Evolutionary conservation across 768 basidiomycete species (phyloP).

Genomic region (Fistulinella prunicolor): DNA sequence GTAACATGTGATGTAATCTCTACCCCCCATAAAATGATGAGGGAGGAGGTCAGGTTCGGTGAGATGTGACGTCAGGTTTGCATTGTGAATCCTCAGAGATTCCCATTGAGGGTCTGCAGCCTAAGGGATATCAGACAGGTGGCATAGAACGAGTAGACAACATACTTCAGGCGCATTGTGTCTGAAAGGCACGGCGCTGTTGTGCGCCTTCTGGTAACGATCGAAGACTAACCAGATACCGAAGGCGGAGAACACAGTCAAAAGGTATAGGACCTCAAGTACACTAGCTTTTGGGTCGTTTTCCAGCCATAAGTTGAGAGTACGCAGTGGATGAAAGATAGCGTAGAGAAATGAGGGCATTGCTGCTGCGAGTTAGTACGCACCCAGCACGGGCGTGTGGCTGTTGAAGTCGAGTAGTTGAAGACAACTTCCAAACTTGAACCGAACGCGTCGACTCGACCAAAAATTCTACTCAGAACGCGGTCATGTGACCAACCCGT

Average conservation of each 20-base stretch:
- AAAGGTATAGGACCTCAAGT: constrained; percentile 62
- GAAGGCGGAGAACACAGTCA: constrained; percentile 67
- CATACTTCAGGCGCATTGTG: constrained; percentile 57
- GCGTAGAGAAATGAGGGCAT: constrained; percentile 36
- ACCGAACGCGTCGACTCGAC: constrained; percentile 4
- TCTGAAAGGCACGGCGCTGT: constrained; percentile 68
- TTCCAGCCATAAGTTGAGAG: constrained; percentile 46
- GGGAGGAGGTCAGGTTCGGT: constrained; percentile 54
- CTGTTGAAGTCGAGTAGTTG: neutral
- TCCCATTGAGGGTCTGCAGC: constrained; percentile 59
- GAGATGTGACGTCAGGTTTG: constrained; percentile 65
- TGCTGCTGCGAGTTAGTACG: constrained; percentile 6
- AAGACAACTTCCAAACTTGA: constrained; percentile 7
- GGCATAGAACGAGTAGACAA: constrained; percentile 7
- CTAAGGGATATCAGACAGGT: constrained; percentile 33
- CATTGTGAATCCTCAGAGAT: constrained; percentile 50
- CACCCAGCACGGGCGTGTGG: neutral
- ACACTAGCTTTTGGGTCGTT: constrained; percentile 47
- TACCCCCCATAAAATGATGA: constrained; percentile 39
- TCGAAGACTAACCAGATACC: constrained; percentile 78
- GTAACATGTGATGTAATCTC: constrained; percentile 82
- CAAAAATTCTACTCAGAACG: constrained; percentile 6
- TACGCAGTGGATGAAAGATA: constrained; percentile 50
- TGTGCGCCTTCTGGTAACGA: constrained; percentile 71
- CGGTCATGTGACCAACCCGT: constrained; percentile 19